A percentile compares a stretch with the other conserved stretches of the same genome.
These are phyloP conservation scores for Penicillium ochrochloron DNA, from an alignment of 495 filamentous ascomycete species.

Conservation along the genomic window DNA sequence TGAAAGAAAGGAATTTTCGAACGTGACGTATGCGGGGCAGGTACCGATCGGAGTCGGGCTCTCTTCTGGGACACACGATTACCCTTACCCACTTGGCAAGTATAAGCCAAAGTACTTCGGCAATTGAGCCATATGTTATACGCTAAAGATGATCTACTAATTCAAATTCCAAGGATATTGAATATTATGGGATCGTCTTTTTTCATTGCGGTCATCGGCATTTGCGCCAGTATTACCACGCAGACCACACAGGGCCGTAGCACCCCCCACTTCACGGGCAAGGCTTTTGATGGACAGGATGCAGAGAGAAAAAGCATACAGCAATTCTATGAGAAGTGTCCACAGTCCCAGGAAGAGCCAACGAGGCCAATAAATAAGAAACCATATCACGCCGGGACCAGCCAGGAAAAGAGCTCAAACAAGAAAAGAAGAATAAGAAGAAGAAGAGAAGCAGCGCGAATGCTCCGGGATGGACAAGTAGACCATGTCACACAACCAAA, in stretches of 20 bases:
- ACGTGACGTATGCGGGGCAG: slow-evolving; percentile 58
- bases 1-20: slow-evolving; percentile 40
- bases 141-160: background rate
- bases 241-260: slow-evolving; percentile 12
- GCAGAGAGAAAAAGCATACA: slow-evolving; percentile 23
- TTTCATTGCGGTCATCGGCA: slow-evolving; percentile 31
- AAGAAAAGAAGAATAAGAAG: slow-evolving; percentile 21
- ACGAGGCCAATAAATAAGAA: slow-evolving; percentile 25
- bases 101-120: background rate
- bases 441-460: slow-evolving; percentile 30
- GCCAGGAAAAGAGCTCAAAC: slow-evolving; percentile 41
- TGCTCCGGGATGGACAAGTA: slow-evolving; percentile 29
- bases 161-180: too few relatives aligned
- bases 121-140: background rate
- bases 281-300: slow-evolving; percentile 23
- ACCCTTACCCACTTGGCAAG: slow-evolving; percentile 9
- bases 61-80: slow-evolving; percentile 22
- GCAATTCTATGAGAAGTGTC: slow-evolving; percentile 36
- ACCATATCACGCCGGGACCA: slow-evolving; percentile 50
- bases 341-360: slow-evolving; percentile 22
- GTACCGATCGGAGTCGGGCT: slow-evolving; percentile 28
- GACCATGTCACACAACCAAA: slow-evolving; percentile 9
- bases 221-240: slow-evolving; percentile 25
- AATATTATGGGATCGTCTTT: slow-evolving; percentile 8
- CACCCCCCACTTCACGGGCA: slow-evolving; percentile 8